Percentiles rank a stretch among this genome's conserved stretches.
phyloP scores from a whole-genome alignment of 73 alveolate genomes.

The Paramecium biaurelia region DNA sequence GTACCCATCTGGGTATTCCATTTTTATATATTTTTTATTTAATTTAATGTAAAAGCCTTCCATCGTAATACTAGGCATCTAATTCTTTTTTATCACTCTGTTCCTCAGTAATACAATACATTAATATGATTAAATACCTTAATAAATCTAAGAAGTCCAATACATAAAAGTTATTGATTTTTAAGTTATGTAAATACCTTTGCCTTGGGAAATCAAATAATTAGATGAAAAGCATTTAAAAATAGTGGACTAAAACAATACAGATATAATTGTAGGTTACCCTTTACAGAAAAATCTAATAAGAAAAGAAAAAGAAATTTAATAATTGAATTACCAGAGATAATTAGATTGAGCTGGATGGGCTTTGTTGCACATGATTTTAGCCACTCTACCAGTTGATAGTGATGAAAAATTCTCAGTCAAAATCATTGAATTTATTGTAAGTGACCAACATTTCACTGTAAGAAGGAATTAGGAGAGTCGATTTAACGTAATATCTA shows the following conservation, averaged over 20 bases:
- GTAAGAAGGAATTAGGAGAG: slow-evolving; percentile 36
- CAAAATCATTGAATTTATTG: slow-evolving; percentile 58
- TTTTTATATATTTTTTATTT: neutral
- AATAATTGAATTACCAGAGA: slow-evolving; percentile 26
- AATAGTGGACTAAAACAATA: neutral
- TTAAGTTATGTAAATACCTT: neutral
- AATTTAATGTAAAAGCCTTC: slow-evolving; percentile 13
- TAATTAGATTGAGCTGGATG: slow-evolving; percentile 46
- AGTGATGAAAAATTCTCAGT: slow-evolving; percentile 22
- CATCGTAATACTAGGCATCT: neutral
- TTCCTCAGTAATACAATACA: neutral
- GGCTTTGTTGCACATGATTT: slow-evolving; percentile 58
- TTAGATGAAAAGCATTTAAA: neutral
- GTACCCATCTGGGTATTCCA: slow-evolving; percentile 47
- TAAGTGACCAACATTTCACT: neutral
- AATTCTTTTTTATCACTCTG: neutral
- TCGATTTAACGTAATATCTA: slow-evolving; percentile 43
- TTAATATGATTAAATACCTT: neutral
- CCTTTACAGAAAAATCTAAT: neutral
- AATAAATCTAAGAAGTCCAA: neutral
- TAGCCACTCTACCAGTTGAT: slow-evolving; percentile 57
- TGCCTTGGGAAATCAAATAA: neutral
- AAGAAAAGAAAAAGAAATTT: neutral
- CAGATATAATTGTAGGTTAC: neutral
- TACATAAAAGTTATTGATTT: neutral